Percentiles rank a stretch among this genome's conserved stretches.
Evolutionary conservation across 1,284 basidiomycete genomes (phyloP).

Genomic region (Ustilago vetiveriae): DNA sequence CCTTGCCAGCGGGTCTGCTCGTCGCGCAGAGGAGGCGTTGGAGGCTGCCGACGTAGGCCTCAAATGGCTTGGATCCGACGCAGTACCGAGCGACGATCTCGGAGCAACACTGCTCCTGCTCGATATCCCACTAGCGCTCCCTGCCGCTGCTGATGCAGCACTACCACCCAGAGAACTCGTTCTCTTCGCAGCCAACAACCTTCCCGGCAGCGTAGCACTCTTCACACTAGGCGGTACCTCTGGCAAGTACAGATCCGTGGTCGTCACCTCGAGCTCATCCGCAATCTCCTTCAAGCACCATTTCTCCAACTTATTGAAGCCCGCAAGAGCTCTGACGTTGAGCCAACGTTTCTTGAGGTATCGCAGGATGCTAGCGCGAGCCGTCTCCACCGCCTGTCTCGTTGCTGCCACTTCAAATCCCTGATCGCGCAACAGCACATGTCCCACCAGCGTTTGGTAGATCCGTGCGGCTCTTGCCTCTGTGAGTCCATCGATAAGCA

Average conservation of each 20-base stretch:
- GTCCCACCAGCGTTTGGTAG: slow-evolving; percentile 56
- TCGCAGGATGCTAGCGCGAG: slow-evolving; percentile 45
- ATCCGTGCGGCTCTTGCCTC: slow-evolving; percentile 45
- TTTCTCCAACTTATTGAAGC: slow-evolving; percentile 80
- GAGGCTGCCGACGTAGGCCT: slow-evolving; percentile 7
- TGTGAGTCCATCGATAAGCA: slow-evolving; percentile 58
- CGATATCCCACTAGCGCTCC: not conserved
- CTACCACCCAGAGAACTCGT: slow-evolving; percentile 8
- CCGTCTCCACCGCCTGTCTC: slow-evolving; percentile 48
- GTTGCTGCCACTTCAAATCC: slow-evolving; percentile 24
- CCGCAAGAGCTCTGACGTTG: slow-evolving; percentile 78
- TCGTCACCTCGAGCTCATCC: slow-evolving; percentile 53
- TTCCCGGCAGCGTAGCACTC: not conserved
- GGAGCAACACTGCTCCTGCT: not conserved
- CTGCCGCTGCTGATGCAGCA: not conserved
- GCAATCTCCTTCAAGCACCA: slow-evolving; percentile 88
- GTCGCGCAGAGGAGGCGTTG: slow-evolving; percentile 1
- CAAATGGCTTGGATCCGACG: not conserved
- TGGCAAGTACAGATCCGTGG: slow-evolving; percentile 45
- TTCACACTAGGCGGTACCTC: slow-evolving; percentile 16
- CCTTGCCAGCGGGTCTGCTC: slow-evolving; percentile 1
- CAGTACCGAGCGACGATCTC: slow-evolving; percentile 7
- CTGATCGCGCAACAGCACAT: slow-evolving; percentile 58
- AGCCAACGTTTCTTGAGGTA: slow-evolving; percentile 72
- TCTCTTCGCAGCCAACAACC: slow-evolving; percentile 15